These are phyloP conservation scores for Exophiala sp. DNA, from an alignment of 2,329 filamentous ascomycete species.

Conservation along the genomic window DNA sequence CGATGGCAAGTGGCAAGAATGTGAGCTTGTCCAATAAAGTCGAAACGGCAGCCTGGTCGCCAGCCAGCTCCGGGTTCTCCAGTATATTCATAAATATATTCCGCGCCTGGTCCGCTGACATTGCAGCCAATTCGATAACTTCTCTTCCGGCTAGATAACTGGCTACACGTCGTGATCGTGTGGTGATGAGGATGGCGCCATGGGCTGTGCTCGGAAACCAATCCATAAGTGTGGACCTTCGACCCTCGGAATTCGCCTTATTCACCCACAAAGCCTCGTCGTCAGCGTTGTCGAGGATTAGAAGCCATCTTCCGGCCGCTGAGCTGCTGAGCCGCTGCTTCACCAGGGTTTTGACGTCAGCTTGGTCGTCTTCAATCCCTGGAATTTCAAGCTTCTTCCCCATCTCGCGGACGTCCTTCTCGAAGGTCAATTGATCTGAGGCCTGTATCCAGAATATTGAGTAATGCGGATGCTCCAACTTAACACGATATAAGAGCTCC, in stretches of 20 bases:
- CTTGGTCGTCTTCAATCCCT: slow-evolving; percentile 28
- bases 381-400: slow-evolving; percentile 28
- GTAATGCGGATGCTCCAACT: background rate
- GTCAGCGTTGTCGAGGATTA: slow-evolving; percentile 31
- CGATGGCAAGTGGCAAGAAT: slow-evolving; percentile 30
- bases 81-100: slow-evolving; percentile 30
- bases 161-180: slow-evolving; percentile 26
- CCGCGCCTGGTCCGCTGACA: slow-evolving; percentile 7
- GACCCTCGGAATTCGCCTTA: background rate
- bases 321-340: slow-evolving; percentile 29
- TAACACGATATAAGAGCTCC: slow-evolving; percentile 16
- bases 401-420: slow-evolving; percentile 31
- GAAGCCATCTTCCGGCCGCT: slow-evolving; percentile 30
- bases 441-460: slow-evolving; percentile 35
- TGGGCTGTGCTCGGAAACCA: slow-evolving; percentile 24
- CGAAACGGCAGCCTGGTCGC: slow-evolving; percentile 4
- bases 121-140: background rate
- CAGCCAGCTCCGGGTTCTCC: slow-evolving; percentile 7
- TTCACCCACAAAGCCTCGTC: slow-evolving; percentile 10
- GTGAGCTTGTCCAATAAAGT: slow-evolving; percentile 24
- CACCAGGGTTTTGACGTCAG: slow-evolving; percentile 29
- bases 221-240: background rate
- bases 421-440: slow-evolving; percentile 26
- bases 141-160: slow-evolving; percentile 21
- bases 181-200: slow-evolving; percentile 34